Evolutionary conservation across 345 rosid genomes (phyloP).

Genomic region (Corchorus capsularis): DNA sequence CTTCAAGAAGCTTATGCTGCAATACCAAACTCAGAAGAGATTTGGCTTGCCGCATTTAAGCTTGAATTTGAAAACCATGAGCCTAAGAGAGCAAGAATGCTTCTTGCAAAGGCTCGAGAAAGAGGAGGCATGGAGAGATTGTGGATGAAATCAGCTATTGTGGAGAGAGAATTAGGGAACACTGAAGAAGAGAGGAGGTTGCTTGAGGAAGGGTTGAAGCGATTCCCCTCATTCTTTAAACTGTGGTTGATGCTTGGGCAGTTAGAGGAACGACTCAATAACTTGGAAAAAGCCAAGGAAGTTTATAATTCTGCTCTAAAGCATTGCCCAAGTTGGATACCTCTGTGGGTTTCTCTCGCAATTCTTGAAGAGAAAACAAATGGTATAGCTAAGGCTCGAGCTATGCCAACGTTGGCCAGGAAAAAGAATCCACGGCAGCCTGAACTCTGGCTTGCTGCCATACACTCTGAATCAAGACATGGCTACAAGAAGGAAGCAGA

Average conservation of each 20-base stretch:
- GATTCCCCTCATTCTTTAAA: conserved; percentile 81
- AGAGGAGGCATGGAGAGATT: conserved; percentile 96
- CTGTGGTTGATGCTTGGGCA: conserved; percentile 96
- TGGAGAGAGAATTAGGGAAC: conserved; percentile 87
- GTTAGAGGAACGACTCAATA: conserved; percentile 78
- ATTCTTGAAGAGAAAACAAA: conserved; percentile 74
- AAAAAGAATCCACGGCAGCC: conserved; percentile 77
- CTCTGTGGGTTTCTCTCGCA: conserved; percentile 83
- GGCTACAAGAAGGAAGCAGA: conserved; percentile 83
- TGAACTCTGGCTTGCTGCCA: conserved; percentile 92
- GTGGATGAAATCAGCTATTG: conserved; percentile 98
- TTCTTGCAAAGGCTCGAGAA: conserved; percentile 91
- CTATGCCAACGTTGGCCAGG: conserved; percentile 75
- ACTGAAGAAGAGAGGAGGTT: conserved; percentile 74
- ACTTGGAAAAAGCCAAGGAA: conserved; percentile 61
- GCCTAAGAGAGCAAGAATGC: conserved; percentile 93
- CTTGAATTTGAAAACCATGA: conserved; percentile 97
- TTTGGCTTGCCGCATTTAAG: conserved; percentile 96
- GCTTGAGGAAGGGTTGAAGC: conserved; percentile 80
- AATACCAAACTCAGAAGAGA: conserved; percentile 77
- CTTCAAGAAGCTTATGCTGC: conserved; percentile 96
- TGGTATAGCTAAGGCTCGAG: conserved; percentile 83
- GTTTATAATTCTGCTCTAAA: conserved; percentile 67
- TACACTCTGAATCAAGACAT: conserved; percentile 75
- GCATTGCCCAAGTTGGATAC: conserved; percentile 65